phyloP scores from a whole-genome alignment of 23 red algal species.

The Cyanidioschyzon merolae region DNA sequence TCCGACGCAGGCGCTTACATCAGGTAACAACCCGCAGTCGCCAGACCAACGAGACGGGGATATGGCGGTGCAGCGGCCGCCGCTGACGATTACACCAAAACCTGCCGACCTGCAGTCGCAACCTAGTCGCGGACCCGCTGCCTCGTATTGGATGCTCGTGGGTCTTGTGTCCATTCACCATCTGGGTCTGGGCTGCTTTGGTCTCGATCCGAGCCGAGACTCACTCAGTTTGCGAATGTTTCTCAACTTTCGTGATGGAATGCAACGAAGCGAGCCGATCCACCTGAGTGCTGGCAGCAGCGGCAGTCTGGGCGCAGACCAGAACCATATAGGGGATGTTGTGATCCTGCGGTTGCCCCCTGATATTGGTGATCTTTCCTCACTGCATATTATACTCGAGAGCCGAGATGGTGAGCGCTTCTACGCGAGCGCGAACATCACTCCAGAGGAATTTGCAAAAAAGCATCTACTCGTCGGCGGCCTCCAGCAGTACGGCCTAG shows the following conservation, averaged over 20 bases:
- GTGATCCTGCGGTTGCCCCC: neutral
- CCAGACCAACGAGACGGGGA: neutral
- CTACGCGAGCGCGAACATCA: neutral
- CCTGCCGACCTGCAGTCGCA: neutral
- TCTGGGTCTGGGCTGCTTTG: neutral
- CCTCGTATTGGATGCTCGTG: neutral
- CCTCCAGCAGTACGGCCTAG: slow-evolving; percentile 4
- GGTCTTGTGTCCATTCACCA: neutral
- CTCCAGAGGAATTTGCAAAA: neutral
- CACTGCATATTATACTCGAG: slow-evolving; percentile 5
- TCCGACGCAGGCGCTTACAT: neutral
- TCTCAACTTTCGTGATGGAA: slow-evolving; percentile 5
- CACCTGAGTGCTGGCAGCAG: neutral
- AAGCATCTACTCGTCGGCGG: neutral
- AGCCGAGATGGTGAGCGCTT: neutral
- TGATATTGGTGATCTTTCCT: neutral
- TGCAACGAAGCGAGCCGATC: neutral
- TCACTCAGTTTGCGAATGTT: neutral
- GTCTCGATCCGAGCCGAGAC: neutral
- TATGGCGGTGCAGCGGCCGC: neutral
- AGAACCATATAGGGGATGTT: neutral
- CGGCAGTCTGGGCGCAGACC: neutral
- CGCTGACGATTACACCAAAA: neutral
- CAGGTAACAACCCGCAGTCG: neutral
- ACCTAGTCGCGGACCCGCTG: too few relatives aligned